Evolutionary conservation across 768 basidiomycete genomes (phyloP), one percentile per base, ranked within the genome.

Genomic region (Kwoniella botswanensis): DNA sequence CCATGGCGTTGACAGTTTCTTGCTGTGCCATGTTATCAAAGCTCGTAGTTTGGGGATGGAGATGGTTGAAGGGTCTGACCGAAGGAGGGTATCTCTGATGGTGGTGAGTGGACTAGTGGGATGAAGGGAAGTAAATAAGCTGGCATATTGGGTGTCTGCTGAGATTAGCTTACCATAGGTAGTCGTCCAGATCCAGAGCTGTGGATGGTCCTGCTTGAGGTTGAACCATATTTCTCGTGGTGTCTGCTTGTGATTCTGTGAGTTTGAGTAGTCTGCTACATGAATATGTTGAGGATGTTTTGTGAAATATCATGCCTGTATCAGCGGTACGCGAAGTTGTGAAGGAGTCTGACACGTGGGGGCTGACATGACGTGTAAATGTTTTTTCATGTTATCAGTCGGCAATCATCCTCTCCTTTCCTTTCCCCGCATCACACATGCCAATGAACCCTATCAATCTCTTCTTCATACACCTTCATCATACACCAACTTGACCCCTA

Each of bases 61-160:
- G 18, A 67, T 61, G 24, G 43, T 29, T 2, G 68, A 59, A 7
- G 71, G 43, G 35, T 74, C 54, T 7, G 78, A 69, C 18, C 65
- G 56, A 13, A 66, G 68, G n/a, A 80, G 72, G 54, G 73, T 71
- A 67, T 80, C 74, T 55, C 77, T 72, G 22, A 80, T 71, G 3
- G 74, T 72, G 10, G 74, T 75, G 35, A 80, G 65, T 3, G 79
- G 79, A 35, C 79, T 80, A 41, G 10, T 42, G 11, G 46, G 18
- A 50, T 18, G 46, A 50, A n/a, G 41, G 50, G 43, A 18, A 53
- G 63, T 58, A 57, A 4, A 22, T 41, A 7, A 58, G 17, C 9
- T 52, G 10, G n/a, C 17, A 2, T 21, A 7, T 35, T 21, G 17
- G n/a, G 29, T n/a, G 44, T 4, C 43, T 18, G 24, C 26, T 11